Percentiles rank a stretch among this genome's conserved stretches.
Evolutionary conservation across 1,139 yeast species (phyloP).

Genomic region (Blastobotrys petasosporus): DNA sequence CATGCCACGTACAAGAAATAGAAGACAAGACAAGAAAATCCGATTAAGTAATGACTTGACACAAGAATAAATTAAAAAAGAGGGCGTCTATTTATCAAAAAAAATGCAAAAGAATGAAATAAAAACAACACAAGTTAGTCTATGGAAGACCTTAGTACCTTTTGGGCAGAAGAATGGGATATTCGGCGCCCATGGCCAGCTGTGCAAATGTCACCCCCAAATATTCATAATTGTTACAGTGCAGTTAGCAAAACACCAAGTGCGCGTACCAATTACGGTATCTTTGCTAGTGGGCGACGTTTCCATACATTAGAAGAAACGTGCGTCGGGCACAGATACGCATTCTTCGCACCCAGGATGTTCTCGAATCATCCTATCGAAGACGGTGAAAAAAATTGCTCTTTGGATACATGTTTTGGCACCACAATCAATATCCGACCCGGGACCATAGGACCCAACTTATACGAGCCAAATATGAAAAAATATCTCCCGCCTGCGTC

Average conservation of each 20-base stretch:
- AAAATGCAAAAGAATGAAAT: background rate
- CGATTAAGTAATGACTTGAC: background rate
- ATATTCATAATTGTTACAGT: too few species aligned
- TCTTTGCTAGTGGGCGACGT: too few species aligned
- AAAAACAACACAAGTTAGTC: too few species aligned
- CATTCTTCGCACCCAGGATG: constrained; percentile 84
- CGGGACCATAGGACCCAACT: constrained; percentile 98
- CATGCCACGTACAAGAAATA: constrained; percentile 9
- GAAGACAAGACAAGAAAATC: background rate
- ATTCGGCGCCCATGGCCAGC: too few species aligned
- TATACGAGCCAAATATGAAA: constrained; percentile 89
- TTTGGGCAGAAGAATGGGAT: too few species aligned
- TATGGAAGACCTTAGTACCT: too few species aligned
- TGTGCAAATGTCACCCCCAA: too few species aligned
- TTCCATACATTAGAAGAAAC: too few species aligned
- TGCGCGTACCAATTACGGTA: too few species aligned
- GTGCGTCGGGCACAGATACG: constrained; percentile 91
- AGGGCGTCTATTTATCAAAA: background rate
- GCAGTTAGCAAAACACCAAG: too few species aligned
- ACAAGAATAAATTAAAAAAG: background rate
- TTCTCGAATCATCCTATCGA: constrained; percentile 57
- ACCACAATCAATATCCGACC: constrained; percentile 96
- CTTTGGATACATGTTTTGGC: constrained; percentile 90
- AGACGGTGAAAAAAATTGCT: constrained; percentile 81
- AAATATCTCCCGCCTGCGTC: constrained; percentile 98